Conservation (phyloP, 495 filamentous ascomycete genomes). For the Cercophora samala region DNA sequence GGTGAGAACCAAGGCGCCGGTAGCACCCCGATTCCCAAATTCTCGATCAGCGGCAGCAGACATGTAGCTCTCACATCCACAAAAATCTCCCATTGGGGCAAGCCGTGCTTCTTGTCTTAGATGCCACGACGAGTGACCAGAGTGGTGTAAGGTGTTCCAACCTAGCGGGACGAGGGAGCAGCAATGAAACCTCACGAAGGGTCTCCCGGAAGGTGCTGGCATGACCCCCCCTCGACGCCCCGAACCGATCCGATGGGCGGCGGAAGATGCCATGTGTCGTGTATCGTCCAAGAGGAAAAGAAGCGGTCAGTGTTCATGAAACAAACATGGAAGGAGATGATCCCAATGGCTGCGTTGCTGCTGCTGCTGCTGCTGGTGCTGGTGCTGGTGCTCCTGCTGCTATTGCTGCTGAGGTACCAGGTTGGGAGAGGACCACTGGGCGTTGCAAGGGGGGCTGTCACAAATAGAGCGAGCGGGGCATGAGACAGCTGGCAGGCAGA, state of each 20-base stretch:
- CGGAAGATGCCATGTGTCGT: neutral
- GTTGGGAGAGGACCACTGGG: neutral
- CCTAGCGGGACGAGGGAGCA: neutral
- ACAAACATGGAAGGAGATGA: neutral
- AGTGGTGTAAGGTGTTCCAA: neutral
- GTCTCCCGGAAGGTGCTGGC: too few relatives aligned
- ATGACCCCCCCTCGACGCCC: neutral
- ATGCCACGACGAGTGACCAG: neutral
- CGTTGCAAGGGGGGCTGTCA: neutral
- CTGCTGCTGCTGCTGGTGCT: too few relatives aligned
- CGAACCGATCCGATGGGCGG: neutral
- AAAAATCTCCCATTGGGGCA: neutral
- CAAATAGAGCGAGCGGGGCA: neutral
- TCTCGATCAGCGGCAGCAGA: neutral
- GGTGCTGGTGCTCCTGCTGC: too few relatives aligned
- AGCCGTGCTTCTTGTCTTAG: neutral
- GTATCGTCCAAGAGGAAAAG: neutral
- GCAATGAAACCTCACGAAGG: neutral
- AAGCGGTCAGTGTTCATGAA: neutral
- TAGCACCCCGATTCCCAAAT: slow-evolving; percentile 2
- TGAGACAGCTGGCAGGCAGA: neutral
- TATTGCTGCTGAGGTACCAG: neutral
- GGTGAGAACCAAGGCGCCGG: slow-evolving; percentile 18
- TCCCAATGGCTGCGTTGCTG: neutral
- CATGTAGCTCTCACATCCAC: neutral